A percentile compares a stretch with the other conserved stretches of the same genome.
Evolutionary conservation across 305 asterid genomes (phyloP).

Genomic region (Caryopteris hybrid): DNA sequence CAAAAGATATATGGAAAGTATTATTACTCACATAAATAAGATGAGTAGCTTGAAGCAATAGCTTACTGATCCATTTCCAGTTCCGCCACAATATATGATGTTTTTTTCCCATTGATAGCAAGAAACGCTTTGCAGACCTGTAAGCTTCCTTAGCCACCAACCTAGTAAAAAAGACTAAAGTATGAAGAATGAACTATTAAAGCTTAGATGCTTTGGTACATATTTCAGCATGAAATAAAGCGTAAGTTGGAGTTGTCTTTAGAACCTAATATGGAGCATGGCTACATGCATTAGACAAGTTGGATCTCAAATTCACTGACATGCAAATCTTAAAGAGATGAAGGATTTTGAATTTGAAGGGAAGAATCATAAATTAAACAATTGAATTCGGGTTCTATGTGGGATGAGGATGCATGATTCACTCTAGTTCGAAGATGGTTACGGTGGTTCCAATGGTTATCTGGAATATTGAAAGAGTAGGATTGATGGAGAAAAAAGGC

Average conservation of each 20-base stretch:
- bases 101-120: constrained; percentile 88
- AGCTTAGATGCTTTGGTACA: background rate
- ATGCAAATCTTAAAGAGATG: too few species aligned
- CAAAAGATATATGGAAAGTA: too few species aligned
- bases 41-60: constrained; percentile 8
- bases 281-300: too few species aligned
- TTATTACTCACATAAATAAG: constrained; percentile 5
- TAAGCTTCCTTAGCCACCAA: constrained; percentile 92
- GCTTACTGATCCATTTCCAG: constrained; percentile 94
- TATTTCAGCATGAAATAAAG: background rate
- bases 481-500: constrained; percentile 20
- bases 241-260: too few species aligned
- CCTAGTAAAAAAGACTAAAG: constrained; percentile 30
- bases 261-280: too few species aligned
- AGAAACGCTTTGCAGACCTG: constrained; percentile 60
- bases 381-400: too few species aligned
- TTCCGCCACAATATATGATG: constrained; percentile 86
- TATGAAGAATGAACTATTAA: background rate
- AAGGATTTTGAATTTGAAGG: too few species aligned
- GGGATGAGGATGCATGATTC: background rate
- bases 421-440: constrained; percentile 19
- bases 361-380: too few species aligned
- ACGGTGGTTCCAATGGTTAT: constrained; percentile 15
- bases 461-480: background rate
- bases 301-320: too few species aligned